Evolutionary conservation across 1,284 basidiomycete species (phyloP).

Genomic region (Tausonia pullulans): DNA sequence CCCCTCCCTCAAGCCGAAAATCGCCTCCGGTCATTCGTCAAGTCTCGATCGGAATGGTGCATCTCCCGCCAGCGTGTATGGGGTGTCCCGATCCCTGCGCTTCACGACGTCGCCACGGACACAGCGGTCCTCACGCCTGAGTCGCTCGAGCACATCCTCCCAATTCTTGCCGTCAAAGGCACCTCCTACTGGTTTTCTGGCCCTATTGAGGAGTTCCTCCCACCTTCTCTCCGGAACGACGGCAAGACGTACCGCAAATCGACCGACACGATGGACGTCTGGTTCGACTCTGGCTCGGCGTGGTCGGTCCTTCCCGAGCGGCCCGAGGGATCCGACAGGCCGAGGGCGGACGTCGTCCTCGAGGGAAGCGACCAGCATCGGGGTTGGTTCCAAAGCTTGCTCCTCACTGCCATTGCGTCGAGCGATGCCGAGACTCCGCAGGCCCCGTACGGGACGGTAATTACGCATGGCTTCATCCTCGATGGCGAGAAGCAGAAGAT

Average conservation of each 20-base stretch:
- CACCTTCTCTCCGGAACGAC: conserved; percentile 42
- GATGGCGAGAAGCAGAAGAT: conserved; percentile 90
- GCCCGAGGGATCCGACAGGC: conserved; percentile 21
- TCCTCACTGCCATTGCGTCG: conserved; percentile 52
- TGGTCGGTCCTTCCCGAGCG: conserved; percentile 66
- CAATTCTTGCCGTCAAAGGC: conserved; percentile 60
- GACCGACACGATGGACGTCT: conserved; percentile 95
- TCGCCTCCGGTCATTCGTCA: conserved; percentile 73
- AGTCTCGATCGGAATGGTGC: conserved; percentile 93
- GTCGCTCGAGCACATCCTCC: conserved; percentile 67
- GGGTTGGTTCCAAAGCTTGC: conserved; percentile 96
- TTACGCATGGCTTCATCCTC: conserved; percentile 95
- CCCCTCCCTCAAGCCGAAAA: conserved; percentile 49
- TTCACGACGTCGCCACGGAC: conserved; percentile 47
- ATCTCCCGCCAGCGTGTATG: conserved; percentile 96
- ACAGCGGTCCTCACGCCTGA: conserved; percentile 51
- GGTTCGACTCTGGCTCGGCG: conserved; percentile 96
- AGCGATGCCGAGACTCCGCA: conserved; percentile 28
- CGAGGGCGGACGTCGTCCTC: conserved; percentile 72
- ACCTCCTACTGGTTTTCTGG: conserved; percentile 87
- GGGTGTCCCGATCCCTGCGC: conserved; percentile 92
- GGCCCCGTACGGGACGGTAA: conserved; percentile 64
- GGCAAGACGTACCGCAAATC: conserved; percentile 55
- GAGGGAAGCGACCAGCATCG: conserved; percentile 98
- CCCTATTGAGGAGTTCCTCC: conserved; percentile 68